Conservation (phyloP, 768 basidiomycete genomes). For the Wakefieldia striispora region DNA sequence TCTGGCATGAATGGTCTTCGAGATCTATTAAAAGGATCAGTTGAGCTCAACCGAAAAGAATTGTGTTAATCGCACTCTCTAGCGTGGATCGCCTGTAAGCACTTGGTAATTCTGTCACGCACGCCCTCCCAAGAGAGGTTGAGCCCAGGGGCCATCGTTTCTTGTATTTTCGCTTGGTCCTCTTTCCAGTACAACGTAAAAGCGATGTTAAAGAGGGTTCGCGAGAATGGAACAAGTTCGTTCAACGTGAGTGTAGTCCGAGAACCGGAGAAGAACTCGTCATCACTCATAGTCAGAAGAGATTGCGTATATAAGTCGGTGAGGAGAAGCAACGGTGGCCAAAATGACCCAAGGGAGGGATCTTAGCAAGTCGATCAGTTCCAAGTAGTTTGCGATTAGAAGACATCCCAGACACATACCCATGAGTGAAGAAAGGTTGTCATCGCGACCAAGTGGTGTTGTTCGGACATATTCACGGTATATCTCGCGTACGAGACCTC, state of each 20-base stretch:
- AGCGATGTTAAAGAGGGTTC: constrained; percentile 80
- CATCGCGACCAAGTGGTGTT: constrained; percentile 61
- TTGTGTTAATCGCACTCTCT: constrained; percentile 64
- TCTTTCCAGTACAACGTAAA: constrained; percentile 75
- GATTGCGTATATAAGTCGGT: constrained; percentile 80
- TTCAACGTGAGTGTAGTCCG: constrained; percentile 80
- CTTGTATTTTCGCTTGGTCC: constrained; percentile 37
- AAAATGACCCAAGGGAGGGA: constrained; percentile 42
- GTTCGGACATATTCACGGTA: constrained; percentile 66
- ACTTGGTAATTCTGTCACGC: constrained; percentile 71
- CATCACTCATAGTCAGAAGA: constrained; percentile 90
- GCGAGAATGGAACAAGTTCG: constrained; percentile 73
- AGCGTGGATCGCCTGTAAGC: constrained; percentile 79
- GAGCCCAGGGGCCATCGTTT: constrained; percentile 41
- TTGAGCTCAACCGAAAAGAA: not conserved
- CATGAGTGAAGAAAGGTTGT: constrained; percentile 34
- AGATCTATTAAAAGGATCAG: constrained; percentile 51
- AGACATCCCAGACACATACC: constrained; percentile 32
- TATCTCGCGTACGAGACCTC: constrained; percentile 69
- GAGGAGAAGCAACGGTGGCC: constrained; percentile 75
- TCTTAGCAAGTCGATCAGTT: constrained; percentile 34
- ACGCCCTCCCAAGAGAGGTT: constrained; percentile 60
- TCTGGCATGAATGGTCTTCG: constrained; percentile 77
- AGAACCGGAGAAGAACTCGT: constrained; percentile 83
- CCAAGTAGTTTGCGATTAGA: not conserved